Percentiles rank a stretch among this genome's conserved stretches.
These are phyloP conservation scores for Cyamopsis tetragonoloba DNA, from an alignment of 306 rosid species.

Conservation along the genomic window DNA sequence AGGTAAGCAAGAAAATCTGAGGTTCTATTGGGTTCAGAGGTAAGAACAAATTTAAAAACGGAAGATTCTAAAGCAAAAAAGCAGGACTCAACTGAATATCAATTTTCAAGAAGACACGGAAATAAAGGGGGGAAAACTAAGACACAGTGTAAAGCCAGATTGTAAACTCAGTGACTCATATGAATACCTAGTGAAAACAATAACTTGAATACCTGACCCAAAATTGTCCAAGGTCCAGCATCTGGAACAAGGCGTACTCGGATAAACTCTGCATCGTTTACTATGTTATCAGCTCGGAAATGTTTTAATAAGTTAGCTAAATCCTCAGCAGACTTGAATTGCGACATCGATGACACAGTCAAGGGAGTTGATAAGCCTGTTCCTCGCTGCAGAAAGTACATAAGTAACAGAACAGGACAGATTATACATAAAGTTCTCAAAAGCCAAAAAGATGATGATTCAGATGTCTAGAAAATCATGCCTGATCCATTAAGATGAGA, in stretches of 20 bases:
- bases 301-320: slow-evolving; percentile 62
- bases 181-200: slow-evolving; percentile 13
- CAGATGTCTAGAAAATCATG: slow-evolving; percentile 37
- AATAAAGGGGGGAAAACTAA: neutral
- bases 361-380: slow-evolving; percentile 94
- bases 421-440: neutral
- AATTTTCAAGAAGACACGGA: neutral
- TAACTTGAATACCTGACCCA: slow-evolving; percentile 79
- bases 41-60: slow-evolving; percentile 15
- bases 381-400: slow-evolving; percentile 72
- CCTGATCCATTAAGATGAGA: slow-evolving; percentile 94
- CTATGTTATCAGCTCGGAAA: slow-evolving; percentile 92
- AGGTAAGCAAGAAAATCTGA: slow-evolving; percentile 23
- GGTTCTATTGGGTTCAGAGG: slow-evolving; percentile 15
- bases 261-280: slow-evolving; percentile 87
- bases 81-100: neutral
- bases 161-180: slow-evolving; percentile 17
- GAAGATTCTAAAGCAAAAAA: slow-evolving; percentile 15
- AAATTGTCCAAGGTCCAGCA: slow-evolving; percentile 78
- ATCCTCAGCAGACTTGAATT: slow-evolving; percentile 62
- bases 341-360: slow-evolving; percentile 79
- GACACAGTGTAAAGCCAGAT: neutral
- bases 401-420: slow-evolving; percentile 21
- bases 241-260: slow-evolving; percentile 79
- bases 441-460: neutral